Evolutionary conservation across 2,329 filamentous ascomycete genomes (phyloP), one percentile per base, ranked within the genome.

Genomic region (Hymenoscyphus repandus): DNA sequence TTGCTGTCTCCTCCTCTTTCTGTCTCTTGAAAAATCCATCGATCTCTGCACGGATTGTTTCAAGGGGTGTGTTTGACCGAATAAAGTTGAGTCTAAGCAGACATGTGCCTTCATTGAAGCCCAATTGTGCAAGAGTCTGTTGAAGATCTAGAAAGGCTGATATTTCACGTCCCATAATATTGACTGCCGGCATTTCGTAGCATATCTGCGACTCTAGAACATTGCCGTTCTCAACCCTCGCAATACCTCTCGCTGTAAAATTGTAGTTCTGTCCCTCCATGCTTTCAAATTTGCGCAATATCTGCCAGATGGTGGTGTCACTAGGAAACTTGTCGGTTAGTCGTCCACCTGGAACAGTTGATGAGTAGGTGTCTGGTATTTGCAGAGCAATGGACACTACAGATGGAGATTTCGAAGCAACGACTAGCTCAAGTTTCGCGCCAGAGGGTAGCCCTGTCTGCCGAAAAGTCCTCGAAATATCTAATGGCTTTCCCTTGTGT

Each of bases 371-470:
- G 33, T 84, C 77, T 3, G 90, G 88, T 27, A 96, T 74, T 65
- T 95, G 88, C 11, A 99, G 74, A n/a, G 89, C 92, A 38, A 99
- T 86, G 37, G 86, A 90, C 50, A 99, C 86, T 43, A 86, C 86
- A 1, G 89, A 85, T 0, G 91, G 86, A 0, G 90, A 93, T 51
- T 88, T 88, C 41, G 91, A 93, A 52, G 86, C 84, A 65, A 89
- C 84, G 18, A 96, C 86, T 45, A 99, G 86, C 66, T 97, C 91
- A 52, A 99, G 82, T 66, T 95, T 95, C 52, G 93, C 92, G 55
- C 93, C 93, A 34, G 88, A 80, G 11, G 79, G 76, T 5, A 99
- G 83, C 45, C 90, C 89, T 5, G 90, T 86, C 27, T 92, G 82
- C 43, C 92, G 85, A 66, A 91, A 89, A 38, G 88, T 86, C 50